phyloP scores from a whole-genome alignment of 805 yeast genomes.

The Saturnispora zaruensis region DNA sequence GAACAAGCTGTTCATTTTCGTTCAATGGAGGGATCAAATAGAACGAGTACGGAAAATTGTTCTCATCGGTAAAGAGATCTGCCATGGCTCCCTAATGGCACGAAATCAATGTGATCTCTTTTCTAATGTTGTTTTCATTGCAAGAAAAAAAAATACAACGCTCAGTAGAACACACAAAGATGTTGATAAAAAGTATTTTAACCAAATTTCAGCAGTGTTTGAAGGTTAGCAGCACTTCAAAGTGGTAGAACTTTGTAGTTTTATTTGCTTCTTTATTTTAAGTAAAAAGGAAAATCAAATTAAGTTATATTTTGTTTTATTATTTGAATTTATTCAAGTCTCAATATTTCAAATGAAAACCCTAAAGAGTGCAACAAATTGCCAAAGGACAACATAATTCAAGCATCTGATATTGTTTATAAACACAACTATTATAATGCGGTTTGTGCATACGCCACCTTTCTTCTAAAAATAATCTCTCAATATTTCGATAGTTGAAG shows the following conservation, averaged over 20 bases:
- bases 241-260: too few species aligned
- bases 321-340: too few species aligned
- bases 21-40: constrained; percentile 16
- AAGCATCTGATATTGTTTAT: too few species aligned
- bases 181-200: neutral
- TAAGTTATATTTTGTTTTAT: too few species aligned
- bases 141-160: neutral
- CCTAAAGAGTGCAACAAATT: too few species aligned
- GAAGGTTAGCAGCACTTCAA: neutral
- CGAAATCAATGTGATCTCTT: neutral
- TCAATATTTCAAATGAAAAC: too few species aligned
- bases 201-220: neutral
- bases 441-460: neutral
- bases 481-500: neutral
- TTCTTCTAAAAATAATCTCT: neutral
- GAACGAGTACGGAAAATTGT: constrained; percentile 13
- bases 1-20: constrained; percentile 8
- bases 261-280: too few species aligned
- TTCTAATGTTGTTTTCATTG: neutral
- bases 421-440: too few species aligned
- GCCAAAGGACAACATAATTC: too few species aligned
- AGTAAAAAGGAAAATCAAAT: too few species aligned
- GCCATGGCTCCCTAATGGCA: constrained; percentile 1
- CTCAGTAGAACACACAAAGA: neutral
- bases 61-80: constrained; percentile 3